Conservation (phyloP, 345 rosid species). For the Linum tenue region DNA sequence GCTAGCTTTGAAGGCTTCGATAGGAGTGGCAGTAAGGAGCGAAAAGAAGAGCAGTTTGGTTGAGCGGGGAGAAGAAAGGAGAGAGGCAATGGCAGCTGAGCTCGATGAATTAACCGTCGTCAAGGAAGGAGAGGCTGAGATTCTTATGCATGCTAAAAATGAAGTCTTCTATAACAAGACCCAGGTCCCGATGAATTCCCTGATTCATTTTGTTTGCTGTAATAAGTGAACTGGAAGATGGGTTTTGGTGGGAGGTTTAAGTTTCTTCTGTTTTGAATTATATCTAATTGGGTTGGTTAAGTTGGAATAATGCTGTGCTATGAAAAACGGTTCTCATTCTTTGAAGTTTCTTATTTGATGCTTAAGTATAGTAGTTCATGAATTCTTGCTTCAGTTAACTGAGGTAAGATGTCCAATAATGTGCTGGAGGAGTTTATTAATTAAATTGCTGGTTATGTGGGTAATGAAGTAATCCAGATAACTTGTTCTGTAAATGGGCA, state of each 20-base stretch:
- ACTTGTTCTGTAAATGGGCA: constrained; percentile 18
- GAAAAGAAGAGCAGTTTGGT: neutral
- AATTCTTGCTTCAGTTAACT: neutral
- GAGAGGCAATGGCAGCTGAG: constrained; percentile 20
- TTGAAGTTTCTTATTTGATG: neutral
- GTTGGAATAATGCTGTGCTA: no score
- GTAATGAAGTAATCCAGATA: constrained; percentile 7
- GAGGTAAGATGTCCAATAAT: neutral
- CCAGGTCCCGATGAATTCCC: neutral
- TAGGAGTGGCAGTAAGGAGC: neutral
- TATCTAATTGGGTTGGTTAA: constrained; percentile 6
- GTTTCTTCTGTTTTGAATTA: constrained; percentile 1
- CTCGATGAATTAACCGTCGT: constrained; percentile 59
- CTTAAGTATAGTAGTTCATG: neutral
- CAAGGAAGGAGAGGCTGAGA: constrained; percentile 97
- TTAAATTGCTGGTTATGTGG: neutral
- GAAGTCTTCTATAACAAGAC: constrained; percentile 94
- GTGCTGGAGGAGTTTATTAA: neutral
- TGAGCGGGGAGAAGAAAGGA: neutral
- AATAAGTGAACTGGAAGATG: neutral
- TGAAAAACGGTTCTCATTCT: no score
- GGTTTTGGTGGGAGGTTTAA: neutral
- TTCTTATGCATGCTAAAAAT: constrained; percentile 83
- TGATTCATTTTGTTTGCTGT: neutral
- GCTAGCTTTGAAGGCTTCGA: neutral